Percentiles rank a stretch among this genome's conserved stretches.
Conservation (phyloP, 306 rosid species). For the Vigna angularis region DNA sequence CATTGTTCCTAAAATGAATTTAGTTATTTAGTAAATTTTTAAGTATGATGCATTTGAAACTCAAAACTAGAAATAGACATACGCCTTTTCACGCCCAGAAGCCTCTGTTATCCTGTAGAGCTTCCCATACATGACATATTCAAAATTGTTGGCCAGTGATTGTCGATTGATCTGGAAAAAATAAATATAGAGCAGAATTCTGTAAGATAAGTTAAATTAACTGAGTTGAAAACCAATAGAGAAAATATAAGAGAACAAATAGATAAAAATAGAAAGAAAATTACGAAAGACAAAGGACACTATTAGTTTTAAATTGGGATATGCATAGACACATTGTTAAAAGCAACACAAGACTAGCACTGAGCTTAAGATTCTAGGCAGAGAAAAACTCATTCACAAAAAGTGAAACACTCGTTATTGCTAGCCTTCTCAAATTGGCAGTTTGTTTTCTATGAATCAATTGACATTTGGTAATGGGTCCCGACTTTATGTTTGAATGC, state of each 20-base stretch:
- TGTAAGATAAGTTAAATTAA: conserved; percentile 23
- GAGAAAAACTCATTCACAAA: neutral
- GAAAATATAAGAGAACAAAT: neutral
- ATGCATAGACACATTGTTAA: neutral
- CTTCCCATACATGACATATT: conserved; percentile 94
- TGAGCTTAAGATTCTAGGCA: neutral
- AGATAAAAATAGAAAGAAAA: neutral
- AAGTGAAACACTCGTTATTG: neutral
- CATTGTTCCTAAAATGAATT: neutral
- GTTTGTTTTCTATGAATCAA: neutral
- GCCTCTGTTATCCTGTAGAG: conserved; percentile 80
- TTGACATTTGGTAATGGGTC: neutral
- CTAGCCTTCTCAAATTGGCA: neutral
- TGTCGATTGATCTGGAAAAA: conserved; percentile 65
- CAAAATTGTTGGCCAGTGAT: conserved; percentile 86
- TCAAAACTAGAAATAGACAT: conserved; percentile 46
- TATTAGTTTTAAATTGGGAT: conserved; percentile 6
- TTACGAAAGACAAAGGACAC: neutral
- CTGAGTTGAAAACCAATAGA: conserved; percentile 25
- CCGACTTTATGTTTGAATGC: too few species aligned
- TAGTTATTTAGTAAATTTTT: neutral
- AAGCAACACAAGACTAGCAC: neutral
- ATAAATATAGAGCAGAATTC: conserved; percentile 18
- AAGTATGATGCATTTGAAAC: neutral
- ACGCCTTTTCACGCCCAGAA: conserved; percentile 82